Conservation (phyloP, 2,329 filamentous ascomycete species). For the Phoma herbarum region DNA sequence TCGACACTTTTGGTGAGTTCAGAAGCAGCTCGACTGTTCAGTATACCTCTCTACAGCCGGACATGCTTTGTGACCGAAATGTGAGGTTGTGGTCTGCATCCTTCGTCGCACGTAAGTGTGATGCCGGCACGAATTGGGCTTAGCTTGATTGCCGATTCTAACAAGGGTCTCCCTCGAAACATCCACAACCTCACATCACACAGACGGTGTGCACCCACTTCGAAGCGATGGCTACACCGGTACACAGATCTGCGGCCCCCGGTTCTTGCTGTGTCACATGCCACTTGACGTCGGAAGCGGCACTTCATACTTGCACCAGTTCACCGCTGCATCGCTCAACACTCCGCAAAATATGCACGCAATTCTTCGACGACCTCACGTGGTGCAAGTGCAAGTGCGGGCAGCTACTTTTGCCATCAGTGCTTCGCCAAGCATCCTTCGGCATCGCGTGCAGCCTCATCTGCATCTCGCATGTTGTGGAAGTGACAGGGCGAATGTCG, state of each 20-base stretch:
- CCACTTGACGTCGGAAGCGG: slow-evolving; percentile 2
- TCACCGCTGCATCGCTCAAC: slow-evolving; percentile 21
- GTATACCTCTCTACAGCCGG: background rate
- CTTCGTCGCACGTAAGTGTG: slow-evolving; percentile 2
- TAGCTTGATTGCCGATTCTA: background rate
- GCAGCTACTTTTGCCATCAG: slow-evolving; percentile 5
- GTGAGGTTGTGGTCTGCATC: slow-evolving; percentile 12
- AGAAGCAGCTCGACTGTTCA: slow-evolving; percentile 3
- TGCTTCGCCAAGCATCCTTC: slow-evolving; percentile 10
- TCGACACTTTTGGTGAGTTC: background rate
- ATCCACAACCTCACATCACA: slow-evolving; percentile 18
- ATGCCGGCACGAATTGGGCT: background rate
- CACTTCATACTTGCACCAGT: slow-evolving; percentile 14
- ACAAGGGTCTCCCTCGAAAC: slow-evolving; percentile 11
- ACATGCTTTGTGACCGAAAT: background rate
- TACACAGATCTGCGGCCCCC: slow-evolving; percentile 18
- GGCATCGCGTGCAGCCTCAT: slow-evolving; percentile 14
- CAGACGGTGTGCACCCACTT: slow-evolving; percentile 20
- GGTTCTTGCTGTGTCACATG: slow-evolving; percentile 21
- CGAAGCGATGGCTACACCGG: slow-evolving; percentile 22
- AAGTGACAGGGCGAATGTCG: slow-evolving; percentile 21
- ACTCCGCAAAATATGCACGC: slow-evolving; percentile 18
- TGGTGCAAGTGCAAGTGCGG: background rate
- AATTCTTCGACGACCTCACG: slow-evolving; percentile 6
- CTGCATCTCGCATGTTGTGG: slow-evolving; percentile 10